A percentile compares a stretch with the other conserved stretches of the same genome.
phyloP scores from a whole-genome alignment of 1,139 yeast species.

The Sugiyamaella grinbergsii region DNA sequence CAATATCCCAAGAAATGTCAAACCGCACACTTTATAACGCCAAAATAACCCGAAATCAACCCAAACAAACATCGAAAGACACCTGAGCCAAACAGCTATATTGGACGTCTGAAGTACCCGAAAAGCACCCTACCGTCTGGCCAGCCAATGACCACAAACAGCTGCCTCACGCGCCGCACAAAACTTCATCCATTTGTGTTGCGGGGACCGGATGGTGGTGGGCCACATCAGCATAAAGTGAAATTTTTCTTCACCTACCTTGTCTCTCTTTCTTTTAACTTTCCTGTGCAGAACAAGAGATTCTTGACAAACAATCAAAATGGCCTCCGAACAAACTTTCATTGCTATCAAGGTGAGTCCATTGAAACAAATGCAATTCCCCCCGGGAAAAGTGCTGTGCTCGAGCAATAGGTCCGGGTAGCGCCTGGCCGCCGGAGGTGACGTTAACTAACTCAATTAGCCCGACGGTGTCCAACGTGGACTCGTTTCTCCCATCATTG shows the following conservation, averaged over 20 bases:
- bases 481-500: conserved; percentile 81
- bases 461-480: conserved; percentile 99
- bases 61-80: too few relatives aligned
- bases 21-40: too few relatives aligned
- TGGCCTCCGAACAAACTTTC: conserved; percentile 84
- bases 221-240: conserved; percentile 1
- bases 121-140: not conserved
- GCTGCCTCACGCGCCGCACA: conserved; percentile 7
- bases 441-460: conserved; percentile 33
- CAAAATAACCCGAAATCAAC: too few relatives aligned
- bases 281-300: not conserved
- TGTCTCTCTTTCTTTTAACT: conserved; percentile 1
- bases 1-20: too few relatives aligned
- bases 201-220: not conserved
- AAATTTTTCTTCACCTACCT: conserved; percentile 1
- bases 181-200: not conserved
- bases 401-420: too few relatives aligned
- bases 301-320: conserved; percentile 2
- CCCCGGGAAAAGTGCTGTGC: too few relatives aligned
- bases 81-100: too few relatives aligned
- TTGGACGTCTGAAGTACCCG: too few relatives aligned
- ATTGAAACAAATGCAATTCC: not conserved
- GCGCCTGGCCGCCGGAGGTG: too few relatives aligned
- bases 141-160: conserved; percentile 4
- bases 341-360: conserved; percentile 77